Percentiles rank a stretch among this genome's conserved stretches.
Conservation (phyloP, 2,329 filamentous ascomycete genomes). For the Clonostachys solani region DNA sequence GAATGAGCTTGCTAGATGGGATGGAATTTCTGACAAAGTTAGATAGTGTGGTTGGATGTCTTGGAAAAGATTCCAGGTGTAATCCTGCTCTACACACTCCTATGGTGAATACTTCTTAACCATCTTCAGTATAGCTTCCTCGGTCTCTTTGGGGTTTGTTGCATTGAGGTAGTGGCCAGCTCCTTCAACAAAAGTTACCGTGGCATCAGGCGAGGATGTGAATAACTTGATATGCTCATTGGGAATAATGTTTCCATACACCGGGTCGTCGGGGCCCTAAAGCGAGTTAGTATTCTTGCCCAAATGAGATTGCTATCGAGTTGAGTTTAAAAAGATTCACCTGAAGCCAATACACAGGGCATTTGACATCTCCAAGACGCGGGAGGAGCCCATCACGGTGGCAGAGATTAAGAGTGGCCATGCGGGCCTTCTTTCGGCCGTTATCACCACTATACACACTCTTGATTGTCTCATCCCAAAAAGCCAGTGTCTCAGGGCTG, state of each 20-base stretch:
- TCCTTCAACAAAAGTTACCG: conserved; percentile 34
- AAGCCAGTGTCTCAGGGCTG: conserved; percentile 26
- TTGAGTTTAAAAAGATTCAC: conserved; percentile 18
- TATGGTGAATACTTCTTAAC: conserved; percentile 19
- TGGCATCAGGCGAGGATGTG: conserved; percentile 36
- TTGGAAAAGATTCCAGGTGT: no score
- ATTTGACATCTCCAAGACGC: conserved; percentile 40
- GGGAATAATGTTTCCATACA: conserved; percentile 55
- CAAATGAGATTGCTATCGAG: not conserved
- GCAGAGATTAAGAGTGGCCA: conserved; percentile 37
- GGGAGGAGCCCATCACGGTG: conserved; percentile 41
- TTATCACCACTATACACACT: conserved; percentile 43
- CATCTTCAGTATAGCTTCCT: conserved; percentile 38
- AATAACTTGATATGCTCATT: conserved; percentile 47
- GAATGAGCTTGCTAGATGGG: no score
- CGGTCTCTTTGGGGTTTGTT: conserved; percentile 39
- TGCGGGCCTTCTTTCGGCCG: conserved; percentile 40
- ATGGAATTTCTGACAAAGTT: no score
- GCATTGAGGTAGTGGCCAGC: conserved; percentile 45
- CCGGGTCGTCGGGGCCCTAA: conserved; percentile 76
- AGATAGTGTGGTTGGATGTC: no score
- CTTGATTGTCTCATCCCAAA: conserved; percentile 41
- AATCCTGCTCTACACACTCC: no score
- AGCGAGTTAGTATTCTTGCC: conserved; percentile 15
- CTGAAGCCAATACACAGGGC: conserved; percentile 49